These are phyloP conservation scores for Claviceps sp. DNA, from an alignment of 2,329 filamentous ascomycete genomes.

Conservation along the genomic window DNA sequence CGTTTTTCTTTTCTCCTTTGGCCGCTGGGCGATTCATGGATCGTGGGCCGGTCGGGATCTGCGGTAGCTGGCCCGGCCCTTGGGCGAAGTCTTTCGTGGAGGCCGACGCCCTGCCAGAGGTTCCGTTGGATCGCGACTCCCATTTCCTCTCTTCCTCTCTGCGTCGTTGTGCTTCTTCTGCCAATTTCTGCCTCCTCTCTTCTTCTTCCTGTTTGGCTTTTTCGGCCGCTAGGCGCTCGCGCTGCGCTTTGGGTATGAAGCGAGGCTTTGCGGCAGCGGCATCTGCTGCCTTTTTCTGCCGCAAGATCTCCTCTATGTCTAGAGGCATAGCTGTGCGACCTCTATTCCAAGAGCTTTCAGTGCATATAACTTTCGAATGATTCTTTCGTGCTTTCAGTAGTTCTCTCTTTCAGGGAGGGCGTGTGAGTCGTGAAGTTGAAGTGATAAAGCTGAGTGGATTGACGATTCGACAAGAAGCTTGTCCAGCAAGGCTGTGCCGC, in stretches of 20 bases:
- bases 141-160: constrained; percentile 45
- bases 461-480: background rate
- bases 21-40: constrained; percentile 38
- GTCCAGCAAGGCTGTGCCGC: constrained; percentile 6
- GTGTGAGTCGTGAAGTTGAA: background rate
- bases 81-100: constrained; percentile 13
- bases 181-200: constrained; percentile 34
- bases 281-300: constrained; percentile 75
- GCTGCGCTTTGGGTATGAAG: constrained; percentile 71
- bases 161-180: constrained; percentile 54
- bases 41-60: constrained; percentile 57
- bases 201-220: constrained; percentile 59
- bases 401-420: background rate
- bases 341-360: too few relatives aligned
- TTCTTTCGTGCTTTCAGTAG: background rate
- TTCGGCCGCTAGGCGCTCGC: constrained; percentile 67
- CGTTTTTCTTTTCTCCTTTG: constrained; percentile 24
- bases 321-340: constrained; percentile 29
- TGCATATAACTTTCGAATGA: background rate
- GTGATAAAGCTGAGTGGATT: background rate
- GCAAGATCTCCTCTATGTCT: constrained; percentile 74
- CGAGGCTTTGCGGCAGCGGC: constrained; percentile 77
- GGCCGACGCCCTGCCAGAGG: constrained; percentile 7
- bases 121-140: constrained; percentile 15
- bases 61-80: constrained; percentile 9